Conservation (phyloP, 1,284 basidiomycete species). For the Pterulicium gracile region DNA sequence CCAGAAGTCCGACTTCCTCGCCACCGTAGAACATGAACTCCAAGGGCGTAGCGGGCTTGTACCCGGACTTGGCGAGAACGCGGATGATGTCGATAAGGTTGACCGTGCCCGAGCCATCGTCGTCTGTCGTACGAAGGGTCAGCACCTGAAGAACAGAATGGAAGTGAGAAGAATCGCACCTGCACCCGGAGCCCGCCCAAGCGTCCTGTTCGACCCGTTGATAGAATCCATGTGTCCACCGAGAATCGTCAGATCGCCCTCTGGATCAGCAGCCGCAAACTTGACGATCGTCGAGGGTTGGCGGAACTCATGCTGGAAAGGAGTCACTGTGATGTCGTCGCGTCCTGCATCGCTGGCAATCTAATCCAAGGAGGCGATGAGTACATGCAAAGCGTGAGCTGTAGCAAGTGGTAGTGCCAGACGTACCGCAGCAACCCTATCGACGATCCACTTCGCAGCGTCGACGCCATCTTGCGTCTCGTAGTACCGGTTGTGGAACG, state of each 20-base stretch:
- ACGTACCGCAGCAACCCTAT: constrained; percentile 8
- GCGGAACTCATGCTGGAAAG: background rate
- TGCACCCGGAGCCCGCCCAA: constrained; percentile 4
- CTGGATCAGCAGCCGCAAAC: background rate
- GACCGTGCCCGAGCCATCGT: constrained; percentile 24
- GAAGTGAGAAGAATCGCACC: constrained; percentile 1
- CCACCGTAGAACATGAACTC: constrained; percentile 51
- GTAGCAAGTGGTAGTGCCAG: constrained; percentile 9
- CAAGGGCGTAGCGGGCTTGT: constrained; percentile 22
- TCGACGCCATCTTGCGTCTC: constrained; percentile 31
- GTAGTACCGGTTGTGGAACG: constrained; percentile 45
- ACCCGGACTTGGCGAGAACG: background rate
- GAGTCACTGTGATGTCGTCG: background rate
- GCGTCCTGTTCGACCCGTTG: background rate
- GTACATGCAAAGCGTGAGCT: background rate
- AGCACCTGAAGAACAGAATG: background rate
- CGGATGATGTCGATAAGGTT: constrained; percentile 41
- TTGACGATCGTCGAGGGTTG: background rate
- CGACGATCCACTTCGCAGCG: constrained; percentile 12
- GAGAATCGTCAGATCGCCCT: background rate
- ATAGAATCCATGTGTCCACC: background rate
- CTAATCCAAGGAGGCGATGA: background rate
- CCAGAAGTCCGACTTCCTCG: constrained; percentile 45
- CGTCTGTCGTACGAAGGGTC: constrained; percentile 12
- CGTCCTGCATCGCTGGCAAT: background rate